Conservation (phyloP, 176 grass and related monocot species). For the Triticum dicoccoides region DNA sequence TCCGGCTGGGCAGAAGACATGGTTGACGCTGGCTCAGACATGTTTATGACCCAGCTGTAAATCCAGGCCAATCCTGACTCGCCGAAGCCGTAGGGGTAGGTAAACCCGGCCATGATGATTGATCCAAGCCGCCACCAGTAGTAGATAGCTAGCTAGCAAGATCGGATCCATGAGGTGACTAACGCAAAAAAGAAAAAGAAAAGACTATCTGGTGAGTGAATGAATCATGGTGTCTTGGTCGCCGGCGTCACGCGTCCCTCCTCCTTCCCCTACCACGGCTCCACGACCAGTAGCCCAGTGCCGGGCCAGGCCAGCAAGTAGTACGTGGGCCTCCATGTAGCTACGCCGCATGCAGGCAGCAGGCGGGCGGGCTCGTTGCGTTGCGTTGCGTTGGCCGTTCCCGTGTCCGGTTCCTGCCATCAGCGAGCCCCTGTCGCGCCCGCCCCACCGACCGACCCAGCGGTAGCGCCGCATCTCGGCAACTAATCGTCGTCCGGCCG, state of each 20-base stretch:
- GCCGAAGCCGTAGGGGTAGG: too few species aligned
- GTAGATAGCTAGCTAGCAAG: not conserved
- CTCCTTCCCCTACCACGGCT: too few species aligned
- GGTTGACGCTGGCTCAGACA: too few species aligned
- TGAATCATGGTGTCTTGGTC: not conserved
- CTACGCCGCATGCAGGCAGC: not conserved
- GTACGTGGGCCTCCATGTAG: not conserved
- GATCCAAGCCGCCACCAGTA: not conserved
- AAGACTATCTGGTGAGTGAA: too few species aligned
- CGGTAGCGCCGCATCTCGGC: not conserved
- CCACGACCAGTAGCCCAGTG: too few species aligned
- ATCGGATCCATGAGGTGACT: not conserved
- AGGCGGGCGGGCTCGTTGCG: not conserved
- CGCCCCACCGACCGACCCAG: conserved; percentile 20
- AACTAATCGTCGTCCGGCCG: not conserved
- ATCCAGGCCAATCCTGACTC: too few species aligned
- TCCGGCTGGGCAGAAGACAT: too few species aligned
- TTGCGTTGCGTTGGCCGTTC: conserved; percentile 1
- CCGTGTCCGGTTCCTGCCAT: conserved; percentile 36
- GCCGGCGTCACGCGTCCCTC: too few species aligned
- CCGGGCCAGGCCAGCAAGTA: not conserved
- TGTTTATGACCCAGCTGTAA: too few species aligned
- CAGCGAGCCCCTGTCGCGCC: conserved; percentile 7
- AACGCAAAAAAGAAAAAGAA: not conserved
- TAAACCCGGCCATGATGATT: not conserved